Base-by-base conservation (phyloP, 208 protist genomes). In the Lotmaria passim region DNA sequence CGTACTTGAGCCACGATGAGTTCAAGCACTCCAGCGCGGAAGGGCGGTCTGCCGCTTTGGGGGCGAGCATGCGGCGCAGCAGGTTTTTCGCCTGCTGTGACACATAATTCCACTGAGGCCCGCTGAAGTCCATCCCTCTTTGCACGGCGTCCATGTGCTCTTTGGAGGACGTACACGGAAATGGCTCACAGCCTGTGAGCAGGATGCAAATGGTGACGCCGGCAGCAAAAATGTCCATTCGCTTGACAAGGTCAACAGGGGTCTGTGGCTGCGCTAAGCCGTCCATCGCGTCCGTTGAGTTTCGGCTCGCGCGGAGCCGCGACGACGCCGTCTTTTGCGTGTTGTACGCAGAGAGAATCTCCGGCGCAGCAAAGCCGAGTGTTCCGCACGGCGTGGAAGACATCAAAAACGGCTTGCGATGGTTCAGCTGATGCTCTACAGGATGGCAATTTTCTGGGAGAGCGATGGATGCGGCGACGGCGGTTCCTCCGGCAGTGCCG, bases 221-320 rank as follows among this genome's bases (percentile, higher is more conserved):
- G 7, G 85, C 79, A 12, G 85, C 81, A 59, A 90, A 90, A 33
- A 90, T 83, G 61, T 87, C 81, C 74, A 86, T 89, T 14, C 72
- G 65, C 73, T 86, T 85, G 41, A 89, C 67, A 8, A 80, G 48
- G 19, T 86, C 70, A 36, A 85, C 34, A 0, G 73, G 74, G 14
- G 80, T 84, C 34, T 63, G 75, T 21, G 76, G 73, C 30, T 63
- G 63, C 24, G 41, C 26, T 12, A 8, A 10, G 15, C 46, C 52
- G 19, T 69, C 26, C 7, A 55, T 19, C 23, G 48, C 34, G 15
- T 66, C 57, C 14, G 39, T 21, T 2, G 71, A 59, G 39, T 48
- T 24, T 7, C 56, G 23, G 39, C 30, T 63, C 21, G 60, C 41
- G 15, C 71, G 71, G 14, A 39, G 39, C 2, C 62, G 62, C 64